Percentiles rank a stretch among this genome's conserved stretches.
phyloP scores from a whole-genome alignment of 2,329 filamentous ascomycete genomes.

The Aspergillus nomiae region DNA sequence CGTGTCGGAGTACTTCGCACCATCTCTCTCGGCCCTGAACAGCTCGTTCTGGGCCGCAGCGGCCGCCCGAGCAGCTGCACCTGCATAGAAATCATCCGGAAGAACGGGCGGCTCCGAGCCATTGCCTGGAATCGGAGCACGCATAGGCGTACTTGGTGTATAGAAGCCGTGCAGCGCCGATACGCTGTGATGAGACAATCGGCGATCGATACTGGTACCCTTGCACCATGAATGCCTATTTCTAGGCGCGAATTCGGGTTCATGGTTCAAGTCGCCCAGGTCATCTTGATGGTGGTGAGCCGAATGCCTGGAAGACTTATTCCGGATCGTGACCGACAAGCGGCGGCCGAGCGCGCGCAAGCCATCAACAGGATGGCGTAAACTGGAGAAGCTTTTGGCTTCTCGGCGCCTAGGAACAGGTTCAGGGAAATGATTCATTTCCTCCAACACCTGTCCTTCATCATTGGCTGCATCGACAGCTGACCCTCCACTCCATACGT shows the following conservation, averaged over 20 bases:
- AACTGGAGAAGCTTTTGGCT: slow-evolving; percentile 45
- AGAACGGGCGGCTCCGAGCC: slow-evolving; percentile 43
- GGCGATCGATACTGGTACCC: slow-evolving; percentile 35
- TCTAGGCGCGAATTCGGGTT: slow-evolving; percentile 19
- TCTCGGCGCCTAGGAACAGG: slow-evolving; percentile 34
- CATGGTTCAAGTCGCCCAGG: slow-evolving; percentile 19
- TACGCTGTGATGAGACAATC: slow-evolving; percentile 39
- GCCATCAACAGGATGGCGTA: slow-evolving; percentile 45
- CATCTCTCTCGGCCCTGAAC: slow-evolving; percentile 33
- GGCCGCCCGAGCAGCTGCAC: slow-evolving; percentile 50
- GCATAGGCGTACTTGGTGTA: slow-evolving; percentile 30
- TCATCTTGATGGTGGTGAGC: slow-evolving; percentile 21
- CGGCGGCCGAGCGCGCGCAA: slow-evolving; percentile 44
- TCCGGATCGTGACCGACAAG: slow-evolving; percentile 42
- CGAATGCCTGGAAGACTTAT: slow-evolving; percentile 37
- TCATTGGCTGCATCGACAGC: slow-evolving; percentile 26
- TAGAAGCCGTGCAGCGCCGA: slow-evolving; percentile 38
- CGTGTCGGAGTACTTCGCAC: slow-evolving; percentile 33
- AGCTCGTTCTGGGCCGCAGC: slow-evolving; percentile 54
- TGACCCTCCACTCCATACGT: slow-evolving; percentile 28
- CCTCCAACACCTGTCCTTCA: slow-evolving; percentile 32
- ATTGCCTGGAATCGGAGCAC: slow-evolving; percentile 38
- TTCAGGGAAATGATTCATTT: slow-evolving; percentile 34
- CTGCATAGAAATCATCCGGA: slow-evolving; percentile 41
- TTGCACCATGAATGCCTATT: slow-evolving; percentile 31